Evolutionary conservation across 805 yeast genomes (phyloP), one percentile per base, ranked within the genome.

Genomic region (Ogataea glucozyma): DNA sequence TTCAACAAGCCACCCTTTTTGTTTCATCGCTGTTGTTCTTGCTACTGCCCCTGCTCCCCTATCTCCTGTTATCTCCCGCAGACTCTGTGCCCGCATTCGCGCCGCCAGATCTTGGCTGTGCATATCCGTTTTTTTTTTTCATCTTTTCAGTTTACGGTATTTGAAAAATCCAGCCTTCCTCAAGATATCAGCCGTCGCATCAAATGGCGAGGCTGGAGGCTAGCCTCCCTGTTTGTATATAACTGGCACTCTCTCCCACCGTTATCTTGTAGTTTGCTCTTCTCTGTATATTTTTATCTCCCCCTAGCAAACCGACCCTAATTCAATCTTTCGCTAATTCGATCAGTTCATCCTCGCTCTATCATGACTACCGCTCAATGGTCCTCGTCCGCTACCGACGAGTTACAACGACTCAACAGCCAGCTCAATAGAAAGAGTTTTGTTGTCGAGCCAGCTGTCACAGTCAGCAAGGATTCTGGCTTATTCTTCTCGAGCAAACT

Each of bases 371-470:
- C 23, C 17, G 31, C 3, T 19, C 21, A 12, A 16, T n/a, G n/a
- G 19, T 9, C 31, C 9, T 14, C 41, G n/a, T 31, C 17, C 12
- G 33, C 40, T 24, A 33, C 35, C 35, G 23, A 18, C 23, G 52
- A 48, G 42, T 39, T 48, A 2, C 39, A 36, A 20, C 44, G 37
- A 17, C 47, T 41, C n/a, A 35, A 41, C 20, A 37, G 38, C 20
- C 47, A 45, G 34, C 35, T 48, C 26, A 40, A 31, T 31, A 43
- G 16, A 21, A 39, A 41, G 31, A 16, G 8, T 18, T 22, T 44
- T 16, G 22, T 18, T 18, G 8, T 35, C 17, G 22, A 33, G n/a
- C n/a, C n/a, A 13, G 13, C 39, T 23, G 22, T 26, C 14, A 17
- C 29, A 13, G 10, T 3, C 6, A 17, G 19, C 16, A 21, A 16